Percentiles rank a stretch among this genome's conserved stretches.
Conservation (phyloP, 257 asterid species). For the Handroanthus guayacan region DNA sequence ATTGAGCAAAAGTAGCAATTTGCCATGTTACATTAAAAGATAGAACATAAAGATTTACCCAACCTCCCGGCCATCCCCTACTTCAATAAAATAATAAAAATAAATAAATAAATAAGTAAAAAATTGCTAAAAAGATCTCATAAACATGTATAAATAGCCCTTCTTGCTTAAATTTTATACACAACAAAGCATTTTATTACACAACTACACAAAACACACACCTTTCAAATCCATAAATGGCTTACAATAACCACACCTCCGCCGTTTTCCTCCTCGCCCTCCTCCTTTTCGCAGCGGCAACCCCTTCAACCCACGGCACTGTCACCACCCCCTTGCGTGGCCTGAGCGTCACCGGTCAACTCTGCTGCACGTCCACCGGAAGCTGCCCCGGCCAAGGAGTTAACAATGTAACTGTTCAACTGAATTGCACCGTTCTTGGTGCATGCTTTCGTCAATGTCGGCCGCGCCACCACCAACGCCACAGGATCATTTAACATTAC, state of each 20-base stretch:
- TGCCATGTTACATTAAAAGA: no score
- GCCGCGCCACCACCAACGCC: not conserved
- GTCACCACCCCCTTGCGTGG: not conserved
- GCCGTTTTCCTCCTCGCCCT: not conserved
- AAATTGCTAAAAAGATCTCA: not conserved
- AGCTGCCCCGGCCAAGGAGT: conserved; percentile 1
- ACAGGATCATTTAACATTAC: not conserved
- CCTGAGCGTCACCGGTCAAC: not conserved
- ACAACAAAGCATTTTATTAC: not conserved
- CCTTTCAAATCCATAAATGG: conserved; percentile 5
- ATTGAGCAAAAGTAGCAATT: no score
- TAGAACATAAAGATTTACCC: no score
- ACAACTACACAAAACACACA: not conserved
- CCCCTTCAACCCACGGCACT: not conserved
- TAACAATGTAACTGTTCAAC: not conserved
- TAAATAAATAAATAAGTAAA: no score
- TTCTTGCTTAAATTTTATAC: not conserved
- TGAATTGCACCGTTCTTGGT: not conserved
- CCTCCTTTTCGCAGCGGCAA: conserved; percentile 8
- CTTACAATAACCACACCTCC: not conserved
- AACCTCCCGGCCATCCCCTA: no score
- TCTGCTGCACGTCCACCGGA: conserved; percentile 10
- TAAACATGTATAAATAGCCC: conserved; percentile 13
- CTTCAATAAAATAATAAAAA: no score
- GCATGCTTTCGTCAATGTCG: not conserved